These are phyloP conservation scores for Chaetomiaceae sp. DNA, from an alignment of 2,329 filamentous ascomycete genomes.

Conservation along the genomic window DNA sequence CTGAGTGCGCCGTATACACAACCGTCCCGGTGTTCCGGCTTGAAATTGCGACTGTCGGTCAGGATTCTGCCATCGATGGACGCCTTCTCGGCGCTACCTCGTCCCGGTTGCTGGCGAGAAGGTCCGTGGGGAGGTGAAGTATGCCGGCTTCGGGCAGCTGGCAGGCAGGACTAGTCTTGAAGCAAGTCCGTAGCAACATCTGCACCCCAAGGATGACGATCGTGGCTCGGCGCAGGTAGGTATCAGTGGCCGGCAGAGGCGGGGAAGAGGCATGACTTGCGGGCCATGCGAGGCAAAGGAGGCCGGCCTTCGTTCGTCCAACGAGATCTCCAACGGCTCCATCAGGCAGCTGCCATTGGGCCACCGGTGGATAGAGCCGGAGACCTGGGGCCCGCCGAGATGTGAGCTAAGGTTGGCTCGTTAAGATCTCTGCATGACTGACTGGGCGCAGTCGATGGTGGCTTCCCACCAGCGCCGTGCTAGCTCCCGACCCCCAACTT, in stretches of 20 bases:
- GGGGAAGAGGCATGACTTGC: slow-evolving; percentile 30
- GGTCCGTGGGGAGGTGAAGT: background rate
- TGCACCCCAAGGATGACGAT: background rate
- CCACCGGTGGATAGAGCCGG: slow-evolving; percentile 20
- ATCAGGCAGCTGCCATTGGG: slow-evolving; percentile 14
- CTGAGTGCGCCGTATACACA: slow-evolving; percentile 7
- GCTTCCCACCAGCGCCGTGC: slow-evolving; percentile 1
- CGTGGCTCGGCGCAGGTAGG: slow-evolving; percentile 7
- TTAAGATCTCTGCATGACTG: slow-evolving; percentile 19
- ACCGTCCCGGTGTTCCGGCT: slow-evolving; percentile 7
- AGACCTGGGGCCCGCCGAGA: slow-evolving; percentile 21
- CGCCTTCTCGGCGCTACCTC: background rate
- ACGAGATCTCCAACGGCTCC: slow-evolving; percentile 13
- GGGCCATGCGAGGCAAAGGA: slow-evolving; percentile 25
- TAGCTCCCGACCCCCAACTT: slow-evolving; percentile 10
- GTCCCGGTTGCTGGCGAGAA: background rate
- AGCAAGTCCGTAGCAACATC: slow-evolving; percentile 4
- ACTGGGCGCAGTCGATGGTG: slow-evolving; percentile 14
- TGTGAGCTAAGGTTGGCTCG: slow-evolving; percentile 17
- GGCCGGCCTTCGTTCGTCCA: slow-evolving; percentile 16
- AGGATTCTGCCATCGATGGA: background rate
- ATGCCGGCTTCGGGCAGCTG: background rate
- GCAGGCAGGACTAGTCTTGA: background rate
- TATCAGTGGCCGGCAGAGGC: slow-evolving; percentile 12
- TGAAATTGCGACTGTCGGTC: background rate